These are phyloP conservation scores for Polytolypa hystricis DNA, from an alignment of 2,329 filamentous ascomycete species.

Conservation along the genomic window DNA sequence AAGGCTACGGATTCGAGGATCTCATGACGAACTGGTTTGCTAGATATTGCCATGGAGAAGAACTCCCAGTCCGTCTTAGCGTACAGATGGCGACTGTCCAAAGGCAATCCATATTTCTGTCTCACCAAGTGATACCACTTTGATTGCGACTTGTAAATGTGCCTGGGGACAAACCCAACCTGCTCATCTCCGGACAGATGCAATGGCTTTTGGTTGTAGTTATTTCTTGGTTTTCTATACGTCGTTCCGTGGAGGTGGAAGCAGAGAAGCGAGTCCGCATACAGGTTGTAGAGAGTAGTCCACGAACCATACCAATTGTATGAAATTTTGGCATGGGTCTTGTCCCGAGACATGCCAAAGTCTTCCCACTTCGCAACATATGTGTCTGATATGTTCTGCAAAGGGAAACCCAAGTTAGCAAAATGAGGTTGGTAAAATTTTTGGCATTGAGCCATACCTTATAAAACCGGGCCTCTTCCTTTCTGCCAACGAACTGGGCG, in stretches of 20 bases:
- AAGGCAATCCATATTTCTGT: slow-evolving; percentile 70
- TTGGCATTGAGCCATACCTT: slow-evolving; percentile 24
- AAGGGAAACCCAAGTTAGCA: background rate
- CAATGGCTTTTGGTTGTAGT: slow-evolving; percentile 19
- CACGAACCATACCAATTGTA: slow-evolving; percentile 73
- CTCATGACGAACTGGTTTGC: slow-evolving; percentile 53
- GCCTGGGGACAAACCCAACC: slow-evolving; percentile 57
- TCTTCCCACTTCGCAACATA: slow-evolving; percentile 66
- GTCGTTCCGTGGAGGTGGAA: slow-evolving; percentile 48
- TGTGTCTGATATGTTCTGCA: slow-evolving; percentile 45
- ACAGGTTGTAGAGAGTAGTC: slow-evolving; percentile 80
- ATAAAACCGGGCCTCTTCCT: slow-evolving; percentile 47
- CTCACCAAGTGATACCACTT: slow-evolving; percentile 70
- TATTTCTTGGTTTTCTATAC: slow-evolving; percentile 3
- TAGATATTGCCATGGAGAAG: slow-evolving; percentile 70
- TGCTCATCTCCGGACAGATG: slow-evolving; percentile 23
- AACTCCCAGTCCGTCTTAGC: slow-evolving; percentile 90
- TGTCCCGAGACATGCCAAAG: slow-evolving; percentile 57
- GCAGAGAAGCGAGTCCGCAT: slow-evolving; percentile 67
- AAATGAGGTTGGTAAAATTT: slow-evolving; percentile 4
- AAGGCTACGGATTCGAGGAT: slow-evolving; percentile 63
- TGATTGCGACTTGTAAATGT: slow-evolving; percentile 68
- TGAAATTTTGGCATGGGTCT: slow-evolving; percentile 62
- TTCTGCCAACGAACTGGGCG: slow-evolving; percentile 49
- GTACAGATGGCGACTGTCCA: slow-evolving; percentile 73